Conservation (phyloP, 176 grass and related monocot species). For the Hsuehochloa calcarea region DNA sequence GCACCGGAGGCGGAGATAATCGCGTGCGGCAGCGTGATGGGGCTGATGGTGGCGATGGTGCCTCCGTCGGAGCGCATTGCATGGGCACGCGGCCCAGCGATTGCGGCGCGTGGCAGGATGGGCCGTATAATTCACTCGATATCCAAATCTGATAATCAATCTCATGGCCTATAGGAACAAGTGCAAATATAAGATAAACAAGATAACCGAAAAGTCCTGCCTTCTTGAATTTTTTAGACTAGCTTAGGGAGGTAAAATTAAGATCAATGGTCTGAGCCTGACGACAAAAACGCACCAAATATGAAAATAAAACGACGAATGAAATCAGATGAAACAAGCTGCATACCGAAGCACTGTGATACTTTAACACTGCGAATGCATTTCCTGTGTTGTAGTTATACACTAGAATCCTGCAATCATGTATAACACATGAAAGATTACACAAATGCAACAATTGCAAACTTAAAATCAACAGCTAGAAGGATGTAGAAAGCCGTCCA, state of each 20-base stretch:
- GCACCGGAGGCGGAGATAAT: no score
- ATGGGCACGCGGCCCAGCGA: no score
- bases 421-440: conserved; percentile 15
- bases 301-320: neutral
- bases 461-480: conserved; percentile 17
- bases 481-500: neutral
- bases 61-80: no score
- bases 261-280: neutral
- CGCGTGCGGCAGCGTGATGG: no score
- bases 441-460: neutral
- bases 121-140: no score
- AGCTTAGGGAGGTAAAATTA: neutral
- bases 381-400: conserved; percentile 83
- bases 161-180: neutral
- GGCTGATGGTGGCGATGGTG: no score
- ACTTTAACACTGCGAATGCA: conserved; percentile 68
- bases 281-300: neutral
- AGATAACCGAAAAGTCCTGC: neutral
- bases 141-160: neutral
- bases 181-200: neutral
- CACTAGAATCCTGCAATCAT: conserved; percentile 67
- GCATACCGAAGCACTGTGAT: conserved; percentile 69
- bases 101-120: no score
- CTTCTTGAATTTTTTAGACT: neutral
- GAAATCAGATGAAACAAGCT: neutral